phyloP scores from a whole-genome alignment of 768 basidiomycete genomes.

The Nevesoporus exiguus region DNA sequence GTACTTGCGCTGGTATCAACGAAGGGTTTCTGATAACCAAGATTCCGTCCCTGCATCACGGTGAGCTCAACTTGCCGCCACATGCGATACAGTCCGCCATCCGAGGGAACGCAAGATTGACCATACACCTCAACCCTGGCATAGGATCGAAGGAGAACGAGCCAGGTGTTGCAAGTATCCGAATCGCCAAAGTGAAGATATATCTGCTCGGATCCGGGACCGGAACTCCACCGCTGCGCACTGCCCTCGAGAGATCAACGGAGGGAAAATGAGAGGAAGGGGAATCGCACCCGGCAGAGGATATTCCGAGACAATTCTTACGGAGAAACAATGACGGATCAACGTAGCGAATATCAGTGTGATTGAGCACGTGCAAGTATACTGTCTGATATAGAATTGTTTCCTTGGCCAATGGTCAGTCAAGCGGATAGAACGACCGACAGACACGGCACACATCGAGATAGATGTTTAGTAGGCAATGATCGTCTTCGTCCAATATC shows the following conservation, averaged over 20 bases:
- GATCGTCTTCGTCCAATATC: constrained; percentile 62
- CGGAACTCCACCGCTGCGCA: constrained; percentile 57
- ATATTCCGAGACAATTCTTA: constrained; percentile 72
- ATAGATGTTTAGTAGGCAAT: constrained; percentile 69
- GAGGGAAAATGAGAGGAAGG: constrained; percentile 1
- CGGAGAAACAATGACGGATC: constrained; percentile 76
- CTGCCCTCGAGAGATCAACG: constrained; percentile 32
- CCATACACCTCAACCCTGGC: constrained; percentile 80
- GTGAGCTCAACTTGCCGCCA: constrained; percentile 80
- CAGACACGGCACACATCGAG: constrained; percentile 54
- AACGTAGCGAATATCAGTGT: constrained; percentile 76
- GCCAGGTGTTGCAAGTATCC: constrained; percentile 70
- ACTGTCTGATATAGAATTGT: constrained; percentile 70
- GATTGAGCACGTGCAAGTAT: constrained; percentile 66
- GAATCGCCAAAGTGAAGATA: constrained; percentile 69
- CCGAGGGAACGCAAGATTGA: constrained; percentile 46
- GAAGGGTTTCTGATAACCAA: constrained; percentile 50
- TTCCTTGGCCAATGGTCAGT: constrained; percentile 45
- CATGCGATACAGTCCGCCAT: constrained; percentile 81
- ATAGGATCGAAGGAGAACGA: constrained; percentile 76
- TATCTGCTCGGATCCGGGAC: constrained; percentile 54
- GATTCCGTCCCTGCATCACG: constrained; percentile 69
- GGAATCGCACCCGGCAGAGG: constrained; percentile 51
- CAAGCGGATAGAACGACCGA: background rate
- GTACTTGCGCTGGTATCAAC: constrained; percentile 24